A percentile compares a stretch with the other conserved stretches of the same genome.
phyloP scores from a whole-genome alignment of 306 rosid genomes.

The Dryas octopetala region DNA sequence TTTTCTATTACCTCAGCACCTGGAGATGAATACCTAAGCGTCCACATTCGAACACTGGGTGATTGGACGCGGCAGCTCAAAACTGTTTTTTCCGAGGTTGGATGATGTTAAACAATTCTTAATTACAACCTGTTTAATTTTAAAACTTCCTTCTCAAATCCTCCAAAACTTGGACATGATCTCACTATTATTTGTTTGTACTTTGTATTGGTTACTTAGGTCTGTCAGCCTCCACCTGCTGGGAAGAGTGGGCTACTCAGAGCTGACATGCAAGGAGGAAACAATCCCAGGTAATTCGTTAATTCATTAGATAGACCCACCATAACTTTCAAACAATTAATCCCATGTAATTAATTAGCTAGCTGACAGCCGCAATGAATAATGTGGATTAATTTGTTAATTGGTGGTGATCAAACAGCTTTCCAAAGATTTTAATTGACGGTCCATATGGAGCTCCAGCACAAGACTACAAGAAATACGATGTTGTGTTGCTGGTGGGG shows the following conservation, averaged over 20 bases:
- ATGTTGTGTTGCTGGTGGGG: conserved; percentile 55
- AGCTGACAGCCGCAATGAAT: background rate
- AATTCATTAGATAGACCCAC: background rate
- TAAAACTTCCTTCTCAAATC: background rate
- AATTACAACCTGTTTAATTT: background rate
- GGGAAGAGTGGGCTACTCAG: conserved; percentile 60
- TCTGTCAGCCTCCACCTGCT: conserved; percentile 48
- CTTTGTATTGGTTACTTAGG: conserved; percentile 15
- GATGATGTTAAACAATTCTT: background rate
- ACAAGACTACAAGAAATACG: conserved; percentile 63
- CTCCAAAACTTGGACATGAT: background rate
- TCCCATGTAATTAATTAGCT: too few species aligned
- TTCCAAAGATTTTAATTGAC: conserved; percentile 54
- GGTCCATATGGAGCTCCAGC: conserved; percentile 69
- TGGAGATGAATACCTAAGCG: conserved; percentile 53
- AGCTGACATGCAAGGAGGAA: conserved; percentile 46
- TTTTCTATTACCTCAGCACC: conserved; percentile 64
- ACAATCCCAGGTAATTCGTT: conserved; percentile 26
- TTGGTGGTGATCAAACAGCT: conserved; percentile 12
- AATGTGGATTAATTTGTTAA: conserved; percentile 1
- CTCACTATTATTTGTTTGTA: background rate
- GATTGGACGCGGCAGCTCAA: conserved; percentile 65
- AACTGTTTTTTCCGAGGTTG: conserved; percentile 46
- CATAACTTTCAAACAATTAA: background rate
- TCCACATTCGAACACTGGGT: conserved; percentile 57